phyloP scores from a whole-genome alignment of 2,329 filamentous ascomycete species.

The Domatiomyces catenatus region DNA sequence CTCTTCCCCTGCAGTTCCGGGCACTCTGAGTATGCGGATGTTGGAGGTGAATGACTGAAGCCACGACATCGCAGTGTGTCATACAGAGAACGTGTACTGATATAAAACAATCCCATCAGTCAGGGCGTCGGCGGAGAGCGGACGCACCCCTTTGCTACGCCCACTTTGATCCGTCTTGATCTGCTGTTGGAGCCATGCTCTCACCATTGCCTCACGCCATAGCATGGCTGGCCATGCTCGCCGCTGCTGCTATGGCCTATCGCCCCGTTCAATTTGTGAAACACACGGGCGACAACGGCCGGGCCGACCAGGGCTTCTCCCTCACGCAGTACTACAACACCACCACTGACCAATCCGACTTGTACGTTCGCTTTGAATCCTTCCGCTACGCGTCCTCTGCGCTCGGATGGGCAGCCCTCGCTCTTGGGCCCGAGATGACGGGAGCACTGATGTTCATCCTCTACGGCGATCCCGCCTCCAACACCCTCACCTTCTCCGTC shows the following conservation, averaged over 20 bases:
- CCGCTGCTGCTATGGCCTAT: constrained; percentile 8
- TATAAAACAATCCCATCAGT: too few species aligned
- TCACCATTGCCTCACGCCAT: background rate
- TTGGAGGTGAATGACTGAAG: background rate
- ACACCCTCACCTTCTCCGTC: constrained; percentile 12
- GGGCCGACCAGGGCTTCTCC: constrained; percentile 14
- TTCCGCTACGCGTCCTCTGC: constrained; percentile 13
- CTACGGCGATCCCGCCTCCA: constrained; percentile 14
- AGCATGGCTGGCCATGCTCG: background rate
- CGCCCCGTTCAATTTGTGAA: constrained; percentile 18
- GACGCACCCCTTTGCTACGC: background rate
- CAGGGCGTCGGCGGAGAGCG: too few species aligned
- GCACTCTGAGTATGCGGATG: background rate
- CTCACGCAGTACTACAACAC: constrained; percentile 16
- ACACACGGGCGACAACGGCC: constrained; percentile 14
- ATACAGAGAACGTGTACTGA: background rate
- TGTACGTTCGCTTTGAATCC: constrained; percentile 15
- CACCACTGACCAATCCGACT: constrained; percentile 13
- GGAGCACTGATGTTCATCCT: constrained; percentile 18
- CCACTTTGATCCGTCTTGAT: background rate
- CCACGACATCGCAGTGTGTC: background rate
- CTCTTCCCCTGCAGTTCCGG: background rate
- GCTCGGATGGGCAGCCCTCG: constrained; percentile 16
- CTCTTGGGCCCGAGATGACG: constrained; percentile 14
- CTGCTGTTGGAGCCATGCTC: background rate